Conservation (phyloP, 768 basidiomycete genomes). For the Paxillus ammoniavirescens region DNA sequence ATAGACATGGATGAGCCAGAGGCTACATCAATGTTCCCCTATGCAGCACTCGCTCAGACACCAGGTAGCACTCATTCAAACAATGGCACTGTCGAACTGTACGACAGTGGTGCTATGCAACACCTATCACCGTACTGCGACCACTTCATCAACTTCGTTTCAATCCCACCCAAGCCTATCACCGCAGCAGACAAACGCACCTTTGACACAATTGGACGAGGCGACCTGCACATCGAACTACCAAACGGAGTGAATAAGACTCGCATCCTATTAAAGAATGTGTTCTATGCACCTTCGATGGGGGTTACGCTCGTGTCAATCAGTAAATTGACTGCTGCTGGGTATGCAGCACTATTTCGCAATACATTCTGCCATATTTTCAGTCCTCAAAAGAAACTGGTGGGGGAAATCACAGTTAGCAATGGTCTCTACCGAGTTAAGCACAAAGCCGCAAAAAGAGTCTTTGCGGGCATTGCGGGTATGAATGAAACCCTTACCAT, state of each 20-base stretch:
- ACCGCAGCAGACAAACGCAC: conserved; percentile 17
- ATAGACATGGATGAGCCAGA: neutral
- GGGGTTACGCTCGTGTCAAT: conserved; percentile 19
- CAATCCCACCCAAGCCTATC: conserved; percentile 11
- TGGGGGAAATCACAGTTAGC: neutral
- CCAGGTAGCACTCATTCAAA: too few species aligned
- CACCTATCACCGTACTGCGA: neutral
- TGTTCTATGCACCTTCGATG: too few species aligned
- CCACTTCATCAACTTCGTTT: conserved; percentile 1
- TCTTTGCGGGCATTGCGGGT: neutral
- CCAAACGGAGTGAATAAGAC: too few species aligned
- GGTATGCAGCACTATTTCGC: conserved; percentile 6
- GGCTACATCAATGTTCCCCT: neutral
- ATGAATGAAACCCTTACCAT: neutral
- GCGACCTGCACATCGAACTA: neutral
- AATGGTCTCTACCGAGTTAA: conserved; percentile 1
- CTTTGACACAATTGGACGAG: conserved; percentile 12
- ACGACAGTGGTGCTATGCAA: too few species aligned
- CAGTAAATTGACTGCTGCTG: neutral
- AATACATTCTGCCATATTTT: conserved; percentile 2
- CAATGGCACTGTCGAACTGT: too few species aligned
- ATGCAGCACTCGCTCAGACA: neutral
- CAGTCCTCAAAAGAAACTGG: neutral
- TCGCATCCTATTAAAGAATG: too few species aligned
- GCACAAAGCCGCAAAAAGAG: too few species aligned